phyloP scores from a whole-genome alignment of 495 filamentous ascomycete species.

The Pyrenopolyporus hunteri region DNA sequence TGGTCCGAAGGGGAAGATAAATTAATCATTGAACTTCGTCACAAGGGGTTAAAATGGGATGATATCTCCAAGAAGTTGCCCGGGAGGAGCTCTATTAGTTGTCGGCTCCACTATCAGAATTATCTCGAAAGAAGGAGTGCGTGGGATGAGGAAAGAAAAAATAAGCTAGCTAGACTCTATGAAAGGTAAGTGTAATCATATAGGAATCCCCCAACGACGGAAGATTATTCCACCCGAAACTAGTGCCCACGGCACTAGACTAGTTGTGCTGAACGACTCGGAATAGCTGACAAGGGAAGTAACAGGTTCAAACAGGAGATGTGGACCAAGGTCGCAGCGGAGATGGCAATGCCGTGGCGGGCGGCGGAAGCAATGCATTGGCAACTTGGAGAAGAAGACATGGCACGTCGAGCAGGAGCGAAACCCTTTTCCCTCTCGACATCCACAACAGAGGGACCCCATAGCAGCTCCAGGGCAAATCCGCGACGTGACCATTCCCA shows the following conservation, averaged over 20 bases:
- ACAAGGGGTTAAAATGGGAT: constrained; percentile 95
- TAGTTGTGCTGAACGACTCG: background rate
- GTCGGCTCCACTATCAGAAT: constrained; percentile 95
- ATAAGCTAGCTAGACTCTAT: constrained; percentile 92
- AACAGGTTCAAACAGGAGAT: constrained; percentile 93
- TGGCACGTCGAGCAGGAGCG: constrained; percentile 86
- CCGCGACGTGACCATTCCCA: constrained; percentile 52
- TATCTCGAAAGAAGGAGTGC: constrained; percentile 88
- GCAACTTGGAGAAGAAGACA: constrained; percentile 91
- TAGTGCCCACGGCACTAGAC: background rate
- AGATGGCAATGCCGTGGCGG: constrained; percentile 96
- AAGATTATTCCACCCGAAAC: background rate
- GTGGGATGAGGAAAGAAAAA: constrained; percentile 98
- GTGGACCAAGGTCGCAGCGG: constrained; percentile 92
- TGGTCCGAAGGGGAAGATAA: constrained; percentile 93
- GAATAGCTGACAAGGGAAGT: constrained; percentile 35
- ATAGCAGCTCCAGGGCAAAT: constrained; percentile 49
- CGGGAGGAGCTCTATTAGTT: constrained; percentile 90
- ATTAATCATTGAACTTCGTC: constrained; percentile 85
- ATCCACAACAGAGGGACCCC: constrained; percentile 62
- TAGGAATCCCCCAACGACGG: background rate
- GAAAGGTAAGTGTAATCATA: constrained; percentile 72
- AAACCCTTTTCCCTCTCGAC: constrained; percentile 76
- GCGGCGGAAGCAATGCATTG: constrained; percentile 98
- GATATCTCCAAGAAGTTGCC: constrained; percentile 91